A percentile compares a stretch with the other conserved stretches of the same genome.
These are phyloP conservation scores for Beauveria varroae DNA, from an alignment of 2,329 filamentous ascomycete species.

Conservation along the genomic window DNA sequence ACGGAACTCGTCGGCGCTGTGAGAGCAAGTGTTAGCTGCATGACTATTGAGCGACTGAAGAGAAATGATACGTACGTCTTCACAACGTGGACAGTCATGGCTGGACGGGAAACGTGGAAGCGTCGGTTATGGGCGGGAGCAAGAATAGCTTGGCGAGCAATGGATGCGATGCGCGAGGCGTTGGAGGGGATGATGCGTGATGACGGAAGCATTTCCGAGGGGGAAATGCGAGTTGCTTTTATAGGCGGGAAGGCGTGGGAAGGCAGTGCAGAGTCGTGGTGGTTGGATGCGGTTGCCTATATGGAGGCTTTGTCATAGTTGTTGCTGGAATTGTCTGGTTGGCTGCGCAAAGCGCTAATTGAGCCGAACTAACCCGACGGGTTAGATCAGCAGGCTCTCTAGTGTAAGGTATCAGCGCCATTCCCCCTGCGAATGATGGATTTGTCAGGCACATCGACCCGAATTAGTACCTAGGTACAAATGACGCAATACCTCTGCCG, in stretches of 20 bases:
- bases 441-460: background rate
- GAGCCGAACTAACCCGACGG: background rate
- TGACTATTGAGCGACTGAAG: background rate
- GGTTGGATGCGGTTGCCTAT: background rate
- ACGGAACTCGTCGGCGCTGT: constrained; percentile 11
- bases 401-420: background rate
- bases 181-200: constrained; percentile 4
- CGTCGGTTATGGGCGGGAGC: constrained; percentile 1
- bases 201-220: background rate
- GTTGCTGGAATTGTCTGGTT: background rate
- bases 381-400: background rate
- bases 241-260: background rate
- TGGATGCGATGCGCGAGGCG: constrained; percentile 6
- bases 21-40: background rate
- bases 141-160: background rate
- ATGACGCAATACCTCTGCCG: constrained; percentile 1
- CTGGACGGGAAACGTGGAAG: constrained; percentile 10
- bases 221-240: background rate
- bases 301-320: background rate
- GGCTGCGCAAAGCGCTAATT: background rate
- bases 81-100: constrained; percentile 13
- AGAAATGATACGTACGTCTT: constrained; percentile 5
- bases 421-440: background rate
- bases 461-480: background rate
- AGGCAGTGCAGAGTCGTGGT: background rate